These are phyloP conservation scores for Phaeosphaeriaceae sp. DNA, from an alignment of 2,329 filamentous ascomycete genomes.

Conservation along the genomic window DNA sequence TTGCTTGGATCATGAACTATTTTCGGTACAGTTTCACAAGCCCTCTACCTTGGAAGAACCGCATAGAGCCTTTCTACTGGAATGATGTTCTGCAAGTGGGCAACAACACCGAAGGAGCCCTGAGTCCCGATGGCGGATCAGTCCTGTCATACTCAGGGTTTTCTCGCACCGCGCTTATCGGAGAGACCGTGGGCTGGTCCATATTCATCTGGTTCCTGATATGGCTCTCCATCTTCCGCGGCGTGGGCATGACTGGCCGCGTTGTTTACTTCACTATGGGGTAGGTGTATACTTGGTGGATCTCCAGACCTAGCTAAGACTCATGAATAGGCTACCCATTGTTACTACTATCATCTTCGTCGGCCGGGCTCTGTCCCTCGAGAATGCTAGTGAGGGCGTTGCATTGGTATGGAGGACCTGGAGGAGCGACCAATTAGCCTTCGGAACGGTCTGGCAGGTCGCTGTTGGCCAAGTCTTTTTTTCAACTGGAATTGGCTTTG, in stretches of 20 bases:
- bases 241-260: constrained; percentile 63
- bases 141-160: constrained; percentile 57
- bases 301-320: neutral
- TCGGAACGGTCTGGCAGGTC: constrained; percentile 64
- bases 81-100: constrained; percentile 58
- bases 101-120: constrained; percentile 46
- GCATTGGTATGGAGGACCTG: constrained; percentile 57
- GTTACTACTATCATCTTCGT: constrained; percentile 63
- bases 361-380: constrained; percentile 60
- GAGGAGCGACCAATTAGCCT: constrained; percentile 59
- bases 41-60: constrained; percentile 61
- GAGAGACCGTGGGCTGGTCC: constrained; percentile 65
- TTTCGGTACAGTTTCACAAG: constrained; percentile 63
- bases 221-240: constrained; percentile 65
- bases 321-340: constrained; percentile 54
- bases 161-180: constrained; percentile 55
- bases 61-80: constrained; percentile 60
- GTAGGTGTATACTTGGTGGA: too few relatives aligned
- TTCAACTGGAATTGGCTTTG: constrained; percentile 64
- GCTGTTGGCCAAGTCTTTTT: constrained; percentile 67
- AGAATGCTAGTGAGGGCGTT: constrained; percentile 61
- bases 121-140: constrained; percentile 44
- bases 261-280: constrained; percentile 70
- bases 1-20: constrained; percentile 66
- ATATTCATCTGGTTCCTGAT: constrained; percentile 66